Evolutionary conservation across 2,329 filamentous ascomycete species (phyloP), one percentile per base, ranked within the genome.

Genomic region (Pochonia chlamydosporia): DNA sequence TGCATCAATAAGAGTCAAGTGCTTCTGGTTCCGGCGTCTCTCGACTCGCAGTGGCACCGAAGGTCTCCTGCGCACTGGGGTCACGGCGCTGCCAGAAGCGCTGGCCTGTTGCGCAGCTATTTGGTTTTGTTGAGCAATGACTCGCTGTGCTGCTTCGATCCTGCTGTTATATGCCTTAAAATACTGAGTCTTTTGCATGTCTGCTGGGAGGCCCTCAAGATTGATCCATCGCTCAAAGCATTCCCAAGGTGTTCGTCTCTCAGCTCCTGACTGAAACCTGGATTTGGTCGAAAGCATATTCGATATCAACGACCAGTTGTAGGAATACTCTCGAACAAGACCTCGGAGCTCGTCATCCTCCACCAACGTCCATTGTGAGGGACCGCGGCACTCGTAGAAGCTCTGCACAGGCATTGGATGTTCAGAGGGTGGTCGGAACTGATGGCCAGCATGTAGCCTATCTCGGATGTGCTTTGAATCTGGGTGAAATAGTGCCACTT

Each of bases 181-280:
- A 63, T 97, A 99, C 39, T 91, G 86, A 1, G 89, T 96, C 69
- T 96, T 96, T 16, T 87, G 84, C 85, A 97, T 95, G 54, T 99
- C 93, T 10, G 85, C 81, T 4, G 93, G 92, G 31, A 96, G 73
- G 1, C 91, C 90, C 68, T 97, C 93, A 11, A 97, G 72, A 56
- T 87, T 84, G 46, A 96, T 87, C 92, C 92, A 99, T 37, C 93
- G 81, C 67, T 99, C 93, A 58, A 99, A 99, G 63, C 93, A 99
- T 69, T 99, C 93, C 93, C 93, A 99, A 0, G 92, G 90, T 3
- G 92, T 97, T 41, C 93, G 81, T 52, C 93, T 80, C 63, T 97
- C 92, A 10, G 89, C 83, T 2, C 89, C 89, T 18, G 91, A 92
- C n/a, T 82, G 78, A 60, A 89, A 95, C 13, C 83, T 64, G 0